These are phyloP conservation scores for Azolla pinnata DNA, from an alignment of 75 land plant species.

Conservation along the genomic window DNA sequence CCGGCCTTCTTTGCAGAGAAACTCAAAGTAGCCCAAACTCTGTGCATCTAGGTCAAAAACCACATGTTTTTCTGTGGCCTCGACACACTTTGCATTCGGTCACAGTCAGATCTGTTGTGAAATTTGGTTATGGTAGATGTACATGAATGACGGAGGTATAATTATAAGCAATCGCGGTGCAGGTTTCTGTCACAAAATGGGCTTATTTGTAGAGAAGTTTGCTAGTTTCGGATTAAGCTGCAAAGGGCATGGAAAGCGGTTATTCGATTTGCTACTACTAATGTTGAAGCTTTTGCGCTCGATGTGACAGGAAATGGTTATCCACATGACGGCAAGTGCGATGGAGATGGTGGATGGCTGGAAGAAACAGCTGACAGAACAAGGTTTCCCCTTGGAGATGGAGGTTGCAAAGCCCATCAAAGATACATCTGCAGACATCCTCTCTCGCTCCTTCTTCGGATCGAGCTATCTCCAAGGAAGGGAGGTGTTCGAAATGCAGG, in stretches of 20 bases:
- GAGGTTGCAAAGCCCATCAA: slow-evolving; percentile 12
- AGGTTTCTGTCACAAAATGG: no score
- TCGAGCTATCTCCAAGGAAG: slow-evolving; percentile 23
- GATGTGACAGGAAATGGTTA: slow-evolving; percentile 7
- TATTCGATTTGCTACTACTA: neutral
- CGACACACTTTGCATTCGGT: no score
- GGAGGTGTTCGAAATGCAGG: slow-evolving; percentile 16
- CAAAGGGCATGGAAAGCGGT: no score
- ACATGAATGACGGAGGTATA: no score
- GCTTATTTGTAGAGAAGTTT: no score
- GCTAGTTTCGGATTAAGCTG: no score
- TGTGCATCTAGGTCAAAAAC: no score
- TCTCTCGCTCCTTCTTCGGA: slow-evolving; percentile 28
- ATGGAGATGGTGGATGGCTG: slow-evolving; percentile 4
- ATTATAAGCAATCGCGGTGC: no score
- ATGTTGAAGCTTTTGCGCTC: neutral
- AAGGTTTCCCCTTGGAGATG: slow-evolving; percentile 10
- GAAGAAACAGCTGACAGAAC: slow-evolving; percentile 6
- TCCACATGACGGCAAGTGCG: slow-evolving; percentile 10
- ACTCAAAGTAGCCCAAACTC: slow-evolving; percentile 53
- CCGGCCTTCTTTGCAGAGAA: slow-evolving; percentile 62
- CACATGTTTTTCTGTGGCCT: no score
- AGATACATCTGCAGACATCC: slow-evolving; percentile 13
- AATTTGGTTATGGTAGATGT: no score
- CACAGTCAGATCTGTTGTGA: neutral